Conservation (phyloP, 257 asterid species). For the Capsicum chinense region DNA sequence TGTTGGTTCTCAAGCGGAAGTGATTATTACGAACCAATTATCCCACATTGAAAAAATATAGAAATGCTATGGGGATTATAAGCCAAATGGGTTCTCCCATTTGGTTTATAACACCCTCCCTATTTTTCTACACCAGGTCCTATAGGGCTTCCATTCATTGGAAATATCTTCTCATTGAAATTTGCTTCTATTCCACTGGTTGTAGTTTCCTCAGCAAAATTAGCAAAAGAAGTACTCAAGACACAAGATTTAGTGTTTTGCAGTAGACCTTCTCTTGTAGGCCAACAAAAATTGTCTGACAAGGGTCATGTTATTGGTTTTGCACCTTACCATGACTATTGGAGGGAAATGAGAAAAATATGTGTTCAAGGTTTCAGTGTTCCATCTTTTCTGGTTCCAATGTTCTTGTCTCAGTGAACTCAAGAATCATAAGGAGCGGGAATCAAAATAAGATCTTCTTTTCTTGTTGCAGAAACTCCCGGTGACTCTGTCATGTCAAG, state of each 20-base stretch:
- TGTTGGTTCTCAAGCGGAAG: too few relatives aligned
- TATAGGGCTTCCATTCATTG: conserved; percentile 17
- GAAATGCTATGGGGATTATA: too few relatives aligned
- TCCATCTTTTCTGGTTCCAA: too few relatives aligned
- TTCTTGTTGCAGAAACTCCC: not conserved
- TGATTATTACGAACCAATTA: too few relatives aligned
- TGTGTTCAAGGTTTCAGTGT: not conserved
- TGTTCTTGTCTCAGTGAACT: not conserved
- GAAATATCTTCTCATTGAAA: not conserved
- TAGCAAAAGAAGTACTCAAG: not conserved
- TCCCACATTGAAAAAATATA: too few relatives aligned
- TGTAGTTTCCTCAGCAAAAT: not conserved
- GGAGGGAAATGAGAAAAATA: not conserved
- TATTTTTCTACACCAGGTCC: not conserved
- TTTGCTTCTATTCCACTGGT: not conserved
- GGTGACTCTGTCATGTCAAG: not conserved
- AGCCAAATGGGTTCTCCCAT: too few relatives aligned
- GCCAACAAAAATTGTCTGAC: not conserved
- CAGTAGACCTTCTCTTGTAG: not conserved
- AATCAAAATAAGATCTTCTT: not conserved
- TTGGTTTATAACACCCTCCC: too few relatives aligned
- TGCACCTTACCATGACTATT: not conserved
- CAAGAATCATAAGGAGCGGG: not conserved
- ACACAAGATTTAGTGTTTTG: not conserved
- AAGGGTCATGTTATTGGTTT: not conserved